These are phyloP conservation scores for Lachnellula cervina DNA, from an alignment of 2,329 filamentous ascomycete genomes.

Conservation along the genomic window DNA sequence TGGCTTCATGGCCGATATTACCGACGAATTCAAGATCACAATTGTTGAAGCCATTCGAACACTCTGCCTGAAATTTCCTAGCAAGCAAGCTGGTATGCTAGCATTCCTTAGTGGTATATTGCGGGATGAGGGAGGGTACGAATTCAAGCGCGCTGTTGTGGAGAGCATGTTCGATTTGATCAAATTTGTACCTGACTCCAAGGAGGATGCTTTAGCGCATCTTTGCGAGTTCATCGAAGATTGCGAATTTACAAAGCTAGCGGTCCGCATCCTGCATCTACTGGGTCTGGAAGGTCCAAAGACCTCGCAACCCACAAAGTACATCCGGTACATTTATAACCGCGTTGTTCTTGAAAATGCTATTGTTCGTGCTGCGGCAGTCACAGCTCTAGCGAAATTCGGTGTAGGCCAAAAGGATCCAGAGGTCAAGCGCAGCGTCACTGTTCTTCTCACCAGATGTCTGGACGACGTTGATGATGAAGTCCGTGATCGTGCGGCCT, in stretches of 20 bases:
- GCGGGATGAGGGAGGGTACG: slow-evolving; percentile 93
- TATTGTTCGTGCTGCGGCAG: slow-evolving; percentile 88
- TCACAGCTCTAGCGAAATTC: slow-evolving; percentile 94
- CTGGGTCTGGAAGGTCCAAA: slow-evolving; percentile 93
- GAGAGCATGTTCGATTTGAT: slow-evolving; percentile 99
- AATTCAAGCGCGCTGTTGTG: slow-evolving; percentile 95
- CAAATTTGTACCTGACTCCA: slow-evolving; percentile 92
- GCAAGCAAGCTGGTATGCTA: slow-evolving; percentile 96
- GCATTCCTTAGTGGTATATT: slow-evolving; percentile 96
- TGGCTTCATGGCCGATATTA: slow-evolving; percentile 97
- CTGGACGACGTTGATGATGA: slow-evolving; percentile 97
- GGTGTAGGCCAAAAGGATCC: slow-evolving; percentile 94
- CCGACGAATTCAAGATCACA: slow-evolving; percentile 99
- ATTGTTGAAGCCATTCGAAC: slow-evolving; percentile 98
- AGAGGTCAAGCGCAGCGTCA: slow-evolving; percentile 93
- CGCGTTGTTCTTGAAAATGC: slow-evolving; percentile 95
- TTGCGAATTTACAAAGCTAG: slow-evolving; percentile 97
- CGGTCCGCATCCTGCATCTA: slow-evolving; percentile 89
- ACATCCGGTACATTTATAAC: slow-evolving; percentile 99
- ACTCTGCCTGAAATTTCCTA: slow-evolving; percentile 93
- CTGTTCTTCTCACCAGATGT: slow-evolving; percentile 86
- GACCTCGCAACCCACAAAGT: slow-evolving; percentile 94
- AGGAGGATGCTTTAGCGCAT: slow-evolving; percentile 79
- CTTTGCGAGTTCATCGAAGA: slow-evolving; percentile 99
- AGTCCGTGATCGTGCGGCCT: slow-evolving; percentile 87